Conservation (phyloP, 176 grass and related monocot genomes). For the Neostapfia colusana region DNA sequence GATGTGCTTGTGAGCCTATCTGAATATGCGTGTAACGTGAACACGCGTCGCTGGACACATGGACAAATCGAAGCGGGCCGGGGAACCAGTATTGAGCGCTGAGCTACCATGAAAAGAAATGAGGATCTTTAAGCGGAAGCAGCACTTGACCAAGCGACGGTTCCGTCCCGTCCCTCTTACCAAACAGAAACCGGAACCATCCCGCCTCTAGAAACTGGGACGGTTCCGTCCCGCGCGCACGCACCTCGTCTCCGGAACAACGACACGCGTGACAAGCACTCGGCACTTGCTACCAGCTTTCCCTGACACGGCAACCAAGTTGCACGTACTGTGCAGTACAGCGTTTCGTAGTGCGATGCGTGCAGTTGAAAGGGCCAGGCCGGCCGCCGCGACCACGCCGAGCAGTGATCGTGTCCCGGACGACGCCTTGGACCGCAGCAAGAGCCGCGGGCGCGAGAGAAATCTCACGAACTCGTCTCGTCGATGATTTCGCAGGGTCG, state of each 20-base stretch:
- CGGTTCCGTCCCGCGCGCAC: too few relatives aligned
- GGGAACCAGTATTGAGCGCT: conserved; percentile 26
- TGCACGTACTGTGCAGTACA: background rate
- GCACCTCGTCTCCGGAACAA: too few relatives aligned
- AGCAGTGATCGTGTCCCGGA: background rate
- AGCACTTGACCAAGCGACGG: background rate
- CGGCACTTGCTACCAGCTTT: background rate
- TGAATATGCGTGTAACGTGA: too few relatives aligned
- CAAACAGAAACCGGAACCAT: too few relatives aligned
- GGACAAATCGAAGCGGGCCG: background rate
- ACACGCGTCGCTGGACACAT: too few relatives aligned
- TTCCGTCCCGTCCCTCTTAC: too few relatives aligned
- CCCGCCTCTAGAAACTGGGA: too few relatives aligned
- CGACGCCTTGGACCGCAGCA: background rate
- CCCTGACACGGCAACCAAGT: background rate
- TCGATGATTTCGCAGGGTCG: conserved; percentile 19
- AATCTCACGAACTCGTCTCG: conserved; percentile 14
- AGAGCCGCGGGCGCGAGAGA: background rate
- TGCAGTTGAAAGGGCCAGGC: background rate
- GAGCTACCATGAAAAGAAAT: background rate
- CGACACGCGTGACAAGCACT: background rate
- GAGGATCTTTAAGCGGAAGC: background rate
- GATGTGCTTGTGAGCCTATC: too few relatives aligned
- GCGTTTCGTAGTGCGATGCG: background rate
- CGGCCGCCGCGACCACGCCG: background rate